These are phyloP conservation scores for Kalmusia sp. DNA, from an alignment of 2,329 filamentous ascomycete species.

Conservation along the genomic window DNA sequence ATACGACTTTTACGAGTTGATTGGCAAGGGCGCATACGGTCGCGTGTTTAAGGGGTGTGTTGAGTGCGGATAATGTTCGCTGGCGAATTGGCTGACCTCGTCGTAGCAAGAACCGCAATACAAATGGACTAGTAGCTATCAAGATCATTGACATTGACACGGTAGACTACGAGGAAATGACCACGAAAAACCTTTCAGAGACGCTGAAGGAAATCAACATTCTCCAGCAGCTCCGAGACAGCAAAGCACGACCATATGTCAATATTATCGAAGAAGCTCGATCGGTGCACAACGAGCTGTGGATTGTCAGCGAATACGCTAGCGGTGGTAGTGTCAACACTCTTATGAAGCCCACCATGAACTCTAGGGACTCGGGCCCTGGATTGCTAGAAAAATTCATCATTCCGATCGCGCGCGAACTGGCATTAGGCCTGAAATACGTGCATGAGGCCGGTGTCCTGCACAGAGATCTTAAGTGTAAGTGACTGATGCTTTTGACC, in stretches of 20 bases:
- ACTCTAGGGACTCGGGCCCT: constrained; percentile 27
- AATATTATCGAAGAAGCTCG: constrained; percentile 82
- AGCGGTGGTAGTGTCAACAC: constrained; percentile 81
- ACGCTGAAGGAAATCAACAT: constrained; percentile 70
- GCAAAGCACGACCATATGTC: constrained; percentile 80
- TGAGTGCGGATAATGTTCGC: background rate
- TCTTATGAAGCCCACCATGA: constrained; percentile 59
- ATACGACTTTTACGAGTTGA: constrained; percentile 74
- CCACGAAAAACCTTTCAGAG: constrained; percentile 52
- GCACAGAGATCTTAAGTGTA: constrained; percentile 70
- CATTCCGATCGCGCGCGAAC: constrained; percentile 68
- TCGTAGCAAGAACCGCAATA: constrained; percentile 47
- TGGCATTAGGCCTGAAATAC: constrained; percentile 66
- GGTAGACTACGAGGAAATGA: constrained; percentile 62
- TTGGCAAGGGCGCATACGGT: constrained; percentile 77
- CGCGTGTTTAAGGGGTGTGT: constrained; percentile 72
- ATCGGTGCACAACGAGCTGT: constrained; percentile 79
- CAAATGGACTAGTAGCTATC: constrained; percentile 68
- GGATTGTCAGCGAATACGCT: constrained; percentile 89
- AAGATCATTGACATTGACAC: constrained; percentile 88
- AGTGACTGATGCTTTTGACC: constrained; percentile 1
- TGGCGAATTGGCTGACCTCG: constrained; percentile 22
- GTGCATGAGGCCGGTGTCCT: constrained; percentile 71
- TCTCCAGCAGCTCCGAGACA: constrained; percentile 75
- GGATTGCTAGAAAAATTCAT: constrained; percentile 67